phyloP scores from a whole-genome alignment of 768 basidiomycete genomes.

The Hebeloma cylindrosporum region DNA sequence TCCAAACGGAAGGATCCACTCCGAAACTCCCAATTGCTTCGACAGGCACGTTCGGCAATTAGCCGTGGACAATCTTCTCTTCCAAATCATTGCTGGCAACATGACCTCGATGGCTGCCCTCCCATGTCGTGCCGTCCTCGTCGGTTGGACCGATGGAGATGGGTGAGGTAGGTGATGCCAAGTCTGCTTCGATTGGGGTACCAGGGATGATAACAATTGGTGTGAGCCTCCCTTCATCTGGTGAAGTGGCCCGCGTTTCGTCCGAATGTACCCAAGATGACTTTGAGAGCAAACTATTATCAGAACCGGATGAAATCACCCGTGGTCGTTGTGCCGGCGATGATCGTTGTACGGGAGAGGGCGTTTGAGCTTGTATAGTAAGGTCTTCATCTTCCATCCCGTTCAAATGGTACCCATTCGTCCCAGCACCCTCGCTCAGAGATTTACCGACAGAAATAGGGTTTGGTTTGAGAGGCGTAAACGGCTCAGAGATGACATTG shows the following conservation, averaged over 20 bases:
- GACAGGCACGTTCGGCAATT: conserved; percentile 49
- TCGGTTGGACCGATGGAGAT: conserved; percentile 50
- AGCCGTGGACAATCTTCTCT: conserved; percentile 55
- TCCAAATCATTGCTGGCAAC: conserved; percentile 37
- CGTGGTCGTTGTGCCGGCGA: too few relatives aligned
- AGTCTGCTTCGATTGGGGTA: conserved; percentile 40
- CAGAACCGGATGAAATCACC: conserved; percentile 50
- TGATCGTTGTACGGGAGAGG: conserved; percentile 32
- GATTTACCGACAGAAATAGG: conserved; percentile 32
- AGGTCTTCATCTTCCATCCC: conserved; percentile 56
- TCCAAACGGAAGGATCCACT: conserved; percentile 50
- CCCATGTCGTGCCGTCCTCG: conserved; percentile 60
- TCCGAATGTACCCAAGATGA: conserved; percentile 45
- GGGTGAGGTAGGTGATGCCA: conserved; percentile 55
- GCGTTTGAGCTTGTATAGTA: conserved; percentile 52
- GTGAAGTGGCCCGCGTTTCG: conserved; percentile 50
- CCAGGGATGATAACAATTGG: conserved; percentile 30
- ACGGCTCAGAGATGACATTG: conserved; percentile 42
- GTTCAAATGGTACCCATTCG: conserved; percentile 37
- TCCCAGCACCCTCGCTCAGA: conserved; percentile 33
- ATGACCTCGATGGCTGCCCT: conserved; percentile 43
- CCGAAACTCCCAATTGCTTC: conserved; percentile 38
- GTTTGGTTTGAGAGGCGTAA: conserved; percentile 48
- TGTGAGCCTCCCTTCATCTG: conserved; percentile 42
- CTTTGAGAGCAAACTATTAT: conserved; percentile 50